These are phyloP conservation scores for Dianthus caryophyllus DNA, from an alignment of 148 eudicot species.

Conservation along the genomic window DNA sequence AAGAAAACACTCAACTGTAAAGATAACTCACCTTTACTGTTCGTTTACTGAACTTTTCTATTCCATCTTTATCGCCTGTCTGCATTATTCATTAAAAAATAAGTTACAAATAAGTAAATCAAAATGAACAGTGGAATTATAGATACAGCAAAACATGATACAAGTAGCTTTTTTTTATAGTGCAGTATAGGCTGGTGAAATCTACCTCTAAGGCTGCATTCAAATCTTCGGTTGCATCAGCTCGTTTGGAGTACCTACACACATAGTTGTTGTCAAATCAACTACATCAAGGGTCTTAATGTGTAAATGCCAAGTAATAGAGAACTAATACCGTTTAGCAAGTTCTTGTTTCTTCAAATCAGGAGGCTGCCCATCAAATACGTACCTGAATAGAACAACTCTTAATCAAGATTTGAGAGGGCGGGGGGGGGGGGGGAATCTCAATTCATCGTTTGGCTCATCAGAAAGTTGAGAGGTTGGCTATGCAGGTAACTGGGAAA, in stretches of 20 bases:
- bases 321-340: slow-evolving; percentile 71
- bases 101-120: slow-evolving; percentile 17
- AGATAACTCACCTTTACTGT: slow-evolving; percentile 71
- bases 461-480: not conserved
- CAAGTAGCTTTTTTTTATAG: not conserved
- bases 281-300: not conserved
- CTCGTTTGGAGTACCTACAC: slow-evolving; percentile 71
- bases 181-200: not conserved
- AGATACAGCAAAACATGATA: slow-evolving; percentile 9
- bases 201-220: slow-evolving; percentile 72
- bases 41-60: slow-evolving; percentile 94
- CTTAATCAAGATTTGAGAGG: no score
- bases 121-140: not conserved
- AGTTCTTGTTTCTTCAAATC: slow-evolving; percentile 97
- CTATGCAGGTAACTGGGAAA: not conserved
- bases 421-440: no score
- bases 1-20: not conserved
- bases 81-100: slow-evolving; percentile 29
- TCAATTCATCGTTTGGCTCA: no score
- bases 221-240: slow-evolving; percentile 87
- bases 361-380: slow-evolving; percentile 94
- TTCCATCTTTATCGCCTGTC: slow-evolving; percentile 85
- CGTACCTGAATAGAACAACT: slow-evolving; percentile 53
- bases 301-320: not conserved
- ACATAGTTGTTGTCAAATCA: slow-evolving; percentile 18